These are phyloP conservation scores for Cantharellus anzutake DNA, from an alignment of 768 basidiomycete genomes.

Conservation along the genomic window DNA sequence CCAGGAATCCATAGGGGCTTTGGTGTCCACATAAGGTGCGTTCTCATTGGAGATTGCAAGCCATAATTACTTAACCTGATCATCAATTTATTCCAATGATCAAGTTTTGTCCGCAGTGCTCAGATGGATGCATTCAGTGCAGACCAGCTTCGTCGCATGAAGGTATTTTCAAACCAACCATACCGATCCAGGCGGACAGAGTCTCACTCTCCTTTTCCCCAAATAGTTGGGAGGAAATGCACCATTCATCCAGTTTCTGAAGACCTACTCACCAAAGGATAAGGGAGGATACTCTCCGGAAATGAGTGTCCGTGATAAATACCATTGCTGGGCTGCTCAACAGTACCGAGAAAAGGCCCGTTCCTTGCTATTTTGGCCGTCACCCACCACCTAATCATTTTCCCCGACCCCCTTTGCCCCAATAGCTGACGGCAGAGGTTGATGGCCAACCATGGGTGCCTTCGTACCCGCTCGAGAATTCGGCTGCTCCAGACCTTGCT, in stretches of 20 bases:
- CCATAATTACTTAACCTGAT: background rate
- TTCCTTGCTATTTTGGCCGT: background rate
- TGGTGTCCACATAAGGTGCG: slow-evolving; percentile 77
- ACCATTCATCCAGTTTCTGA: slow-evolving; percentile 62
- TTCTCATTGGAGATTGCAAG: background rate
- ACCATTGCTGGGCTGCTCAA: slow-evolving; percentile 84
- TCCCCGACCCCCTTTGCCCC: slow-evolving; percentile 1
- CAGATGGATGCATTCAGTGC: slow-evolving; percentile 96
- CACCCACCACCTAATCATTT: background rate
- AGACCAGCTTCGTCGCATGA: slow-evolving; percentile 79
- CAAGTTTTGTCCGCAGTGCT: slow-evolving; percentile 68
- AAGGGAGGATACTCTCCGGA: slow-evolving; percentile 50
- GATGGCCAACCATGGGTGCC: slow-evolving; percentile 66
- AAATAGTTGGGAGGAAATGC: slow-evolving; percentile 72
- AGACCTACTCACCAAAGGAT: slow-evolving; percentile 42
- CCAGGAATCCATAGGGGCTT: slow-evolving; percentile 73
- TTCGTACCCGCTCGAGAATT: slow-evolving; percentile 39
- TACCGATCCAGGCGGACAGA: background rate
- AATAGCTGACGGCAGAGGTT: slow-evolving; percentile 56
- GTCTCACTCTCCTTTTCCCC: slow-evolving; percentile 1
- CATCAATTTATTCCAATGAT: background rate
- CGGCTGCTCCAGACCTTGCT: slow-evolving; percentile 47
- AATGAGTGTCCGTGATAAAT: slow-evolving; percentile 51
- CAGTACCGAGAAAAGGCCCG: slow-evolving; percentile 88
- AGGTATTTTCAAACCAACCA: slow-evolving; percentile 28